Evolutionary conservation across 1,284 basidiomycete species (phyloP).

Genomic region (Boletus sp.): DNA sequence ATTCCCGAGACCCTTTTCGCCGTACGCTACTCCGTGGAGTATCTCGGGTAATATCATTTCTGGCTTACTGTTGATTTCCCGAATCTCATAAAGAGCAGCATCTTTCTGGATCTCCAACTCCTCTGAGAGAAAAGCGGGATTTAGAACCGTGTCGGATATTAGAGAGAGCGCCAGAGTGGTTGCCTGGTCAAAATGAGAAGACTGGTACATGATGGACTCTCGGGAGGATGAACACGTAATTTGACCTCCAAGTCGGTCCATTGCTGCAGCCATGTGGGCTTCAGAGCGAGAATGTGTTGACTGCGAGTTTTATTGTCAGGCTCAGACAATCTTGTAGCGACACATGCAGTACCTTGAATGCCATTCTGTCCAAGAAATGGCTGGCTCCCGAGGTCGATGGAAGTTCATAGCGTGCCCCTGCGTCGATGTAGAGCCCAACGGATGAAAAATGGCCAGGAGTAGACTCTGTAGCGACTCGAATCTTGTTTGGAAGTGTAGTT

Average conservation of each 20-base stretch:
- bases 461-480: slow-evolving; percentile 88
- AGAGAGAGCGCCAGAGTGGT: slow-evolving; percentile 82
- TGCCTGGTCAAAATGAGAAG: slow-evolving; percentile 86
- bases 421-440: slow-evolving; percentile 90
- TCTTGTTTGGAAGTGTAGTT: slow-evolving; percentile 88
- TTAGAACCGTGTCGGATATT: slow-evolving; percentile 87
- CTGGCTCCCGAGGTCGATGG: slow-evolving; percentile 75
- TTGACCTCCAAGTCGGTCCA: slow-evolving; percentile 88
- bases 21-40: slow-evolving; percentile 84
- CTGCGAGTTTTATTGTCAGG: slow-evolving; percentile 34
- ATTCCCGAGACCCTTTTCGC: slow-evolving; percentile 80
- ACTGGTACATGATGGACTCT: slow-evolving; percentile 98
- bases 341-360: slow-evolving; percentile 77
- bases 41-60: slow-evolving; percentile 96
- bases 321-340: slow-evolving; percentile 3
- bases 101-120: slow-evolving; percentile 85
- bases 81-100: slow-evolving; percentile 89
- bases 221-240: slow-evolving; percentile 89
- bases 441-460: slow-evolving; percentile 95
- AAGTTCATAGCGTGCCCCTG: slow-evolving; percentile 90
- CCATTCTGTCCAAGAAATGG: slow-evolving; percentile 92
- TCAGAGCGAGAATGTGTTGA: slow-evolving; percentile 56
- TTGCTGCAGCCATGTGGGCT: slow-evolving; percentile 78
- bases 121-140: slow-evolving; percentile 72
- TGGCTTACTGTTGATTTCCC: slow-evolving; percentile 85